Evolutionary conservation across 306 rosid species (phyloP).

Genomic region (Cucumis hystrix): DNA sequence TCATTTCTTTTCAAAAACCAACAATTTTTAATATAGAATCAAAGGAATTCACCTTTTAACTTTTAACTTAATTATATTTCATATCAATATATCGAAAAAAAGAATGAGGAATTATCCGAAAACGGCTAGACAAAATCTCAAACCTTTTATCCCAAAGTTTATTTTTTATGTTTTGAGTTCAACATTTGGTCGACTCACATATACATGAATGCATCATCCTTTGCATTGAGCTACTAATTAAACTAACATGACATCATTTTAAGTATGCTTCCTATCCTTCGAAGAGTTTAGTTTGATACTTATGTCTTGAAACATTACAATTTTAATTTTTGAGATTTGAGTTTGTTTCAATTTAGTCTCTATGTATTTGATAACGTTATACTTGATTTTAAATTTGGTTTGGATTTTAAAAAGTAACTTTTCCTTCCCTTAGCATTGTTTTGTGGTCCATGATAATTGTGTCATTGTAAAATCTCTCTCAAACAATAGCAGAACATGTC

Average conservation of each 20-base stretch:
- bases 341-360: no score
- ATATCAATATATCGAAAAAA: background rate
- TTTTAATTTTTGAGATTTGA: no score
- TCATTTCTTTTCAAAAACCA: background rate
- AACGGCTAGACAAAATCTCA: background rate
- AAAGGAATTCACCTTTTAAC: background rate
- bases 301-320: no score
- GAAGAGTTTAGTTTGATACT: no score
- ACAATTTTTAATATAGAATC: background rate
- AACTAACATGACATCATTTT: background rate
- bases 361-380: no score
- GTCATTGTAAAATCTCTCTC: background rate
- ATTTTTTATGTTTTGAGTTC: background rate
- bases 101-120: background rate
- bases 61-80: background rate
- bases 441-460: no score
- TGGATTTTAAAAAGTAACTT: no score
- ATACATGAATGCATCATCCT: background rate
- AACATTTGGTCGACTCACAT: background rate
- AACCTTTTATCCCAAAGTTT: background rate
- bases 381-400: no score
- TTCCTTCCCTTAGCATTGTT: no score
- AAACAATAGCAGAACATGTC: no score
- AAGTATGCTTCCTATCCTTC: no score
- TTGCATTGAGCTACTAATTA: background rate